Percentiles rank a stretch among this genome's conserved stretches.
These are phyloP conservation scores for Candida peoriensis DNA, from an alignment of 805 yeast species.

Conservation along the genomic window DNA sequence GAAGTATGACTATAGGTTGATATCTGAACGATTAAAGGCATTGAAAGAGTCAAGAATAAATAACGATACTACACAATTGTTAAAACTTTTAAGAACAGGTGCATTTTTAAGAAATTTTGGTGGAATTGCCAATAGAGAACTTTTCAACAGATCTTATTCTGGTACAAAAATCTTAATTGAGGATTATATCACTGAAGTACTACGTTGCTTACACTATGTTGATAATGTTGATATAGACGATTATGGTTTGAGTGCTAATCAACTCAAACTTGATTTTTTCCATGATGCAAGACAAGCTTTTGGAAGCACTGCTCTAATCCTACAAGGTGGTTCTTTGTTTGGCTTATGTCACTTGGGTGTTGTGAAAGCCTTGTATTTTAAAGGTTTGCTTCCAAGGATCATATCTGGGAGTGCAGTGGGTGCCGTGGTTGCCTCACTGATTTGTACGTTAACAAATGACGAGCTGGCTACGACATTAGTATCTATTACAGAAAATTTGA, in stretches of 20 bases:
- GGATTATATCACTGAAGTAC: conserved; percentile 74
- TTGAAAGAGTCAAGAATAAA: conserved; percentile 56
- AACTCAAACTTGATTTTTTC: conserved; percentile 66
- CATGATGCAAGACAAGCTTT: conserved; percentile 82
- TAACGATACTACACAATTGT: conserved; percentile 48
- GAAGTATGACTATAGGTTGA: conserved; percentile 79
- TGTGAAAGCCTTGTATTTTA: conserved; percentile 71
- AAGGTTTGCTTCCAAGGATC: conserved; percentile 75
- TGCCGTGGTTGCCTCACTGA: conserved; percentile 83
- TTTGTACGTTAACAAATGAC: conserved; percentile 65
- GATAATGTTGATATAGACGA: conserved; percentile 31
- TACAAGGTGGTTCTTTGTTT: conserved; percentile 94
- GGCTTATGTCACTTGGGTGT: conserved; percentile 95
- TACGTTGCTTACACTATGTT: conserved; percentile 59
- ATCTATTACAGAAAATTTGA: conserved; percentile 37
- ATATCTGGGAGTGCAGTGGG: conserved; percentile 93
- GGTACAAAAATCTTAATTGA: conserved; percentile 91
- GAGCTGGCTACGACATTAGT: conserved; percentile 47
- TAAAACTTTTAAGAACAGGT: conserved; percentile 64
- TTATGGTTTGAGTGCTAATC: conserved; percentile 33
- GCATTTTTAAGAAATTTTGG: conserved; percentile 89
- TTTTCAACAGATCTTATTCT: conserved; percentile 75
- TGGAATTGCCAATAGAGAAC: conserved; percentile 72
- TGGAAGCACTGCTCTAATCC: conserved; percentile 84
- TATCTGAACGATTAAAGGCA: conserved; percentile 64